Percentiles rank a stretch among this genome's conserved stretches.
Evolutionary conservation across 176 grass and related monocot species (phyloP).

Genomic region (Otatea glauca): DNA sequence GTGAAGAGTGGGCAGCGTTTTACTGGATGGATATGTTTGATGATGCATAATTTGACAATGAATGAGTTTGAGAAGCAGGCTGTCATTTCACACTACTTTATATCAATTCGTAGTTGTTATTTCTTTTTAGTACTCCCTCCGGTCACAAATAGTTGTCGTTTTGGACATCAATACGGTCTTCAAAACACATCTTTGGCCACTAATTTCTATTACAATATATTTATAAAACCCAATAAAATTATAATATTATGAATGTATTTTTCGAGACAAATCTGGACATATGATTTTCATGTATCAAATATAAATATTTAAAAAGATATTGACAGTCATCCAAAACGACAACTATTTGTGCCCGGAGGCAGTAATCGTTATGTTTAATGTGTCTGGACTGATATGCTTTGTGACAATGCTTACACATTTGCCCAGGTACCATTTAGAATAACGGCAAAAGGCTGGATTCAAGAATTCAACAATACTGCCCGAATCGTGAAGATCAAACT

Average conservation of each 20-base stretch:
- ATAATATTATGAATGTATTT: no score
- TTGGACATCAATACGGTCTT: no score
- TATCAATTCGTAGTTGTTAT: not conserved
- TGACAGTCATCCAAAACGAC: no score
- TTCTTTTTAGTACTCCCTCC: not conserved
- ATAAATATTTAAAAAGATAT: no score
- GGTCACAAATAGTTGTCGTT: no score
- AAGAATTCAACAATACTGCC: constrained; percentile 94
- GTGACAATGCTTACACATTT: constrained; percentile 40
- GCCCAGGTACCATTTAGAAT: constrained; percentile 80
- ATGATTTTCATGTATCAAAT: no score
- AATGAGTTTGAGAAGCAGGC: not conserved
- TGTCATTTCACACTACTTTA: not conserved
- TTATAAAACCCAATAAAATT: no score
- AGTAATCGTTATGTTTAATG: constrained; percentile 9
- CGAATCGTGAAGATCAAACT: constrained; percentile 96
- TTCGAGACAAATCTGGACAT: no score
- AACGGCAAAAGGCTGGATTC: constrained; percentile 76
- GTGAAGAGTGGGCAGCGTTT: not conserved
- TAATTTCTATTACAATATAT: no score
- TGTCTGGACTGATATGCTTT: constrained; percentile 33
- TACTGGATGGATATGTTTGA: constrained; percentile 10
- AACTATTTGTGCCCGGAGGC: no score
- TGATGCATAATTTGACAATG: constrained; percentile 7
- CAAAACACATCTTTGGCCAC: no score